Percentiles rank a stretch among this genome's conserved stretches.
Evolutionary conservation across 176 grass and related monocot species (phyloP).

Genomic region (Chrysopogon serrulatus): DNA sequence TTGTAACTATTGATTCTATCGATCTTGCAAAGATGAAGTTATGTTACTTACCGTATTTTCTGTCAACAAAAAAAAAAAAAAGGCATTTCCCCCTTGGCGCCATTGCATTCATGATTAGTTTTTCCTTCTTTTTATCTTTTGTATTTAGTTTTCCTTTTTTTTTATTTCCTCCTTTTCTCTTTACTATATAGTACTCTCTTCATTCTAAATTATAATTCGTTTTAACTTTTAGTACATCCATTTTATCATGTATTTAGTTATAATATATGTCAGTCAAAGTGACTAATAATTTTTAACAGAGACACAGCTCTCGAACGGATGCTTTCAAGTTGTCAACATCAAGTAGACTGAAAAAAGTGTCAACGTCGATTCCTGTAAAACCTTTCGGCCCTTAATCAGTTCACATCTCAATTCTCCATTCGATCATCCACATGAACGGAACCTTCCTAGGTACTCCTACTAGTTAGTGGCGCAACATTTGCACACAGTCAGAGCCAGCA

Average conservation of each 20-base stretch:
- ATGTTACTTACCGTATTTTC: neutral
- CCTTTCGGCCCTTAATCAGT: neutral
- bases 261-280: too few relatives aligned
- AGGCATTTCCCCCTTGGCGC: too few relatives aligned
- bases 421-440: neutral
- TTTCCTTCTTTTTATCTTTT: too few relatives aligned
- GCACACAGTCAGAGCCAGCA: neutral
- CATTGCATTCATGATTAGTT: too few relatives aligned
- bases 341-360: neutral
- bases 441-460: neutral
- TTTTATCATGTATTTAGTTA: too few relatives aligned
- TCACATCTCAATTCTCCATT: neutral
- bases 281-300: too few relatives aligned
- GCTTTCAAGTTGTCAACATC: neutral
- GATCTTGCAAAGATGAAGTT: neutral
- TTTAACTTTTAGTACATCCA: too few relatives aligned
- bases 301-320: neutral
- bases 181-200: too few relatives aligned
- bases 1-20: neutral
- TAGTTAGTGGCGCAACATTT: neutral
- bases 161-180: too few relatives aligned
- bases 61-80: too few relatives aligned
- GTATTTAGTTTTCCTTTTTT: too few relatives aligned
- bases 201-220: too few relatives aligned
- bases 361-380: neutral